phyloP scores from a whole-genome alignment of 2,329 filamentous ascomycete species.

The Calonectria hawksworthii region DNA sequence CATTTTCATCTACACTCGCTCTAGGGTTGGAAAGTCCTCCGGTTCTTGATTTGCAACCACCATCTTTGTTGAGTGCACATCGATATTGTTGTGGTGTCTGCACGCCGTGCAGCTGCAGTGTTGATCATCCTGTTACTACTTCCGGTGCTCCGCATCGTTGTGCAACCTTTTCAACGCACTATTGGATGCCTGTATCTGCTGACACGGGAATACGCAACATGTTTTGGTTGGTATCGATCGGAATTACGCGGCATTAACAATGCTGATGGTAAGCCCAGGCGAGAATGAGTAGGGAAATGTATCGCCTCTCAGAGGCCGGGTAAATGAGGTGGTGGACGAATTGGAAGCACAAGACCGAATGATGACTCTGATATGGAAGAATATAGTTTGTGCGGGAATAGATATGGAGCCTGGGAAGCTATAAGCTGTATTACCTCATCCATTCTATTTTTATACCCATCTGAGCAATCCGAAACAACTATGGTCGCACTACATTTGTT shows the following conservation, averaged over 20 bases:
- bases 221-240: background rate
- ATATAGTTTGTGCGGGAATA: background rate
- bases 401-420: background rate
- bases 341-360: background rate
- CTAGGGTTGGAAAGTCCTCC: background rate
- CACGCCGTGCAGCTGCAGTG: background rate
- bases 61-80: background rate
- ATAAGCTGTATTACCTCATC: background rate
- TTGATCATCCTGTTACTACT: background rate
- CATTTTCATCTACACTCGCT: background rate
- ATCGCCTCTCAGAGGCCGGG: background rate
- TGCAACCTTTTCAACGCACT: background rate
- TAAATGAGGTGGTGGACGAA: background rate
- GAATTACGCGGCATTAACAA: background rate
- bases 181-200: background rate
- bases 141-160: background rate
- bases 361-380: background rate
- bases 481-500: background rate
- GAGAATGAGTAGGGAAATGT: background rate
- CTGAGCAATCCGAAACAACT: background rate
- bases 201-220: background rate
- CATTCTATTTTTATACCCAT: background rate
- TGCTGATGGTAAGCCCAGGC: background rate
- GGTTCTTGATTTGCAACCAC: background rate
- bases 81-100: background rate